These are phyloP conservation scores for Raphanus raphanistrum DNA, from an alignment of 345 rosid species.

Conservation along the genomic window DNA sequence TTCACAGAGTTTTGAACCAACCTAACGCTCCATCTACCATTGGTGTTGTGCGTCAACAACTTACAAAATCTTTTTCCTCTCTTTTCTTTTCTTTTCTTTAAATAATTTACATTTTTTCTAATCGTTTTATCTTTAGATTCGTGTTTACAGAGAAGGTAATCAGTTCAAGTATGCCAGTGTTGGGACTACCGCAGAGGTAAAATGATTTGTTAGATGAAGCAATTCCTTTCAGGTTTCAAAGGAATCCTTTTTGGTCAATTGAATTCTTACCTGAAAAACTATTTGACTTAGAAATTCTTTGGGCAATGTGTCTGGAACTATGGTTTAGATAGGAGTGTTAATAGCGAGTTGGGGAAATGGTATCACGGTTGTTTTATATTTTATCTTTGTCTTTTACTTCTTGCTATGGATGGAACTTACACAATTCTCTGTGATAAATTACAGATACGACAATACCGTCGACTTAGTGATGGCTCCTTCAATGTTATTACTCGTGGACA, in stretches of 20 bases:
- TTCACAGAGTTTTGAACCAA: slow-evolving; percentile 81
- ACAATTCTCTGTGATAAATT: not conserved
- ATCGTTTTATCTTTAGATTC: slow-evolving; percentile 42
- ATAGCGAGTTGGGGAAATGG: not conserved
- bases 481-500: slow-evolving; percentile 92
- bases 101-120: not conserved
- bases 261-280: not conserved
- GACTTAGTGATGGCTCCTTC: slow-evolving; percentile 79
- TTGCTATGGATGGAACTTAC: slow-evolving; percentile 13
- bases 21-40: slow-evolving; percentile 71
- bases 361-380: not conserved
- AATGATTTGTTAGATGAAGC: slow-evolving; percentile 2
- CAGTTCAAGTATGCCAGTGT: slow-evolving; percentile 54
- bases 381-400: not conserved
- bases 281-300: not conserved
- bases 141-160: slow-evolving; percentile 49
- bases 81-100: not conserved
- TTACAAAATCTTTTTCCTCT: not conserved
- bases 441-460: slow-evolving; percentile 86
- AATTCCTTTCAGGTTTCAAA: slow-evolving; percentile 1
- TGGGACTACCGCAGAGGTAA: slow-evolving; percentile 98
- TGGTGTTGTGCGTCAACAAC: slow-evolving; percentile 80
- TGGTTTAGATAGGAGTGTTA: slow-evolving; percentile 5
- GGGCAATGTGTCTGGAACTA: slow-evolving; percentile 1
- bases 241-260: not conserved